Conservation (phyloP, 2,329 filamentous ascomycete genomes). For the Proliferodiscus dingleyae region DNA sequence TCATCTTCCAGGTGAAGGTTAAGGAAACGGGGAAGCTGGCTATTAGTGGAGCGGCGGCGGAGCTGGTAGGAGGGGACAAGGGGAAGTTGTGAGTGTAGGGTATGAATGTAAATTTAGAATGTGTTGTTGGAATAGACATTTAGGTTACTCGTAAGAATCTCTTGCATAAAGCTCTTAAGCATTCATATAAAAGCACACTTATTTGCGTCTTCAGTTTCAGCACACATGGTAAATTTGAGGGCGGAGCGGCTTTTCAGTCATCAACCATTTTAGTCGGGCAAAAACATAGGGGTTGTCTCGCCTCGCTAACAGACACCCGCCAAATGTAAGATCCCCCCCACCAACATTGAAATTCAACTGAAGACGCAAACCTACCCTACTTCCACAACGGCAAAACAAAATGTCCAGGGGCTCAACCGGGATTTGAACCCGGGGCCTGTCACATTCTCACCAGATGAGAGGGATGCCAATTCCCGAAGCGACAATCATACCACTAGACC, state of each 20-base stretch:
- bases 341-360: no score
- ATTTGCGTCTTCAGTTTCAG: no score
- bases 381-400: no score
- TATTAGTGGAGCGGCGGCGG: conserved; percentile 75
- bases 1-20: conserved; percentile 82
- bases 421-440: conserved; percentile 36
- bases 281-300: no score
- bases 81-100: conserved; percentile 13
- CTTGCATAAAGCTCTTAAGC: no score
- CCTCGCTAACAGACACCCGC: no score
- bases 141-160: neutral
- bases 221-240: no score
- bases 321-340: no score
- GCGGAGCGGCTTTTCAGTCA: no score
- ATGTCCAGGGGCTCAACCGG: conserved; percentile 29
- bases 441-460: conserved; percentile 28
- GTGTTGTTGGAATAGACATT: neutral
- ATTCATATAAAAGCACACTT: no score
- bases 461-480: conserved; percentile 32
- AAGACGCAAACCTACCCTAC: no score
- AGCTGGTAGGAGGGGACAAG: conserved; percentile 48
- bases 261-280: no score
- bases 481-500: conserved; percentile 37
- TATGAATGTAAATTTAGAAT: neutral
- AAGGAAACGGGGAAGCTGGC: conserved; percentile 90